These are phyloP conservation scores for Nicotiana noctiflora DNA, from an alignment of 257 asterid species.

Conservation along the genomic window DNA sequence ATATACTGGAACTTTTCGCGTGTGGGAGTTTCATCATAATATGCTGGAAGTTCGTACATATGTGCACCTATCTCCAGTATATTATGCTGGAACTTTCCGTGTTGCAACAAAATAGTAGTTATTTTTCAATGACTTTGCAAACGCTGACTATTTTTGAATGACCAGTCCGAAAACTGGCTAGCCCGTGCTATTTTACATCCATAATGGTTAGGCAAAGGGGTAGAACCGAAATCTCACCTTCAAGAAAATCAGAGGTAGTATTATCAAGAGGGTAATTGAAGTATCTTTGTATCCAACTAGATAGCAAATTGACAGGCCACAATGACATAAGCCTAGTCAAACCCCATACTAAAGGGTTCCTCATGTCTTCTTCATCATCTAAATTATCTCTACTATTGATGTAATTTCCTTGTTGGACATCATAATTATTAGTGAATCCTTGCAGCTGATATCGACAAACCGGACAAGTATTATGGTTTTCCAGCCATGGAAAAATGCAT, in stretches of 20 bases:
- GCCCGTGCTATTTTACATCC: too few relatives aligned
- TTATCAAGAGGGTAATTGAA: conserved; percentile 30
- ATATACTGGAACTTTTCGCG: too few relatives aligned
- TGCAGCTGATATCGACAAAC: conserved; percentile 63
- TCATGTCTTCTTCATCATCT: conserved; percentile 16
- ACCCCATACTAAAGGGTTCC: conserved; percentile 24
- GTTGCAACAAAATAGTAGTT: too few relatives aligned
- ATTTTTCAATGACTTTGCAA: too few relatives aligned
- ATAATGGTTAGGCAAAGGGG: not conserved
- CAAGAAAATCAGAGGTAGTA: conserved; percentile 20
- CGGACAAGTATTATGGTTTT: conserved; percentile 59
- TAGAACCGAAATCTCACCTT: conserved; percentile 24
- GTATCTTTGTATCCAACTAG: conserved; percentile 35
- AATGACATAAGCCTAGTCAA: conserved; percentile 40
- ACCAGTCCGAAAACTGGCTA: too few relatives aligned
- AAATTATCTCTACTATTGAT: not conserved
- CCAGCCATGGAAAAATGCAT: conserved; percentile 76
- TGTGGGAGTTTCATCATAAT: too few relatives aligned
- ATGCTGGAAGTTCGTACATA: too few relatives aligned
- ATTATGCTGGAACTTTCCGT: too few relatives aligned
- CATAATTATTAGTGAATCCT: conserved; percentile 15
- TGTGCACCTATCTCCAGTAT: too few relatives aligned
- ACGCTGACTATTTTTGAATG: too few relatives aligned
- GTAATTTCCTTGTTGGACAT: conserved; percentile 12
- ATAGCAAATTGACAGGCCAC: conserved; percentile 51